phyloP scores from a whole-genome alignment of 495 filamentous ascomycete genomes.

The Recurvomyces mirabilis region DNA sequence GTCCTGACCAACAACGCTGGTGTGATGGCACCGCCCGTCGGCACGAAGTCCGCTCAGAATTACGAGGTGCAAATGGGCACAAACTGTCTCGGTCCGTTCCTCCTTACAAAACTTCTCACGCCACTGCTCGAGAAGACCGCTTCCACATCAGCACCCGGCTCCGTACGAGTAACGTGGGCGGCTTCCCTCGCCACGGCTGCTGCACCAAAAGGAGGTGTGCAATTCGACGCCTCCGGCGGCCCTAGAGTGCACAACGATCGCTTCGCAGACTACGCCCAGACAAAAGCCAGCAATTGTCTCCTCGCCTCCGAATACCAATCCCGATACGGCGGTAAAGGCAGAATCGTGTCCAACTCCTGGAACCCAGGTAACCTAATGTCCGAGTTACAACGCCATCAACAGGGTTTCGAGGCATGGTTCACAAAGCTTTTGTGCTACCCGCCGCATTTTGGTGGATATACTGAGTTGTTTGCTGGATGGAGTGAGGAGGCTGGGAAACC shows the following conservation, averaged over 20 bases:
- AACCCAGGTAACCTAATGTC: conserved; percentile 20
- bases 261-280: conserved; percentile 31
- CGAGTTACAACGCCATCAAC: conserved; percentile 9
- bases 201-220: conserved; percentile 10
- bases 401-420: conserved; percentile 6
- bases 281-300: conserved; percentile 35
- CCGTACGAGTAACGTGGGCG: conserved; percentile 36
- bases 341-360: conserved; percentile 18
- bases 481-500: conserved; percentile 13
- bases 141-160: conserved; percentile 6
- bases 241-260: conserved; percentile 7
- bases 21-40: conserved; percentile 34
- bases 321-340: neutral
- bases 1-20: conserved; percentile 40
- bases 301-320: conserved; percentile 22
- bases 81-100: conserved; percentile 39
- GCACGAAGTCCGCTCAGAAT: conserved; percentile 29
- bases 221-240: conserved; percentile 1
- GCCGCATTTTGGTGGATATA: conserved; percentile 24
- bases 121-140: conserved; percentile 36
- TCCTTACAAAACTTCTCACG: conserved; percentile 37
- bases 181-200: conserved; percentile 19
- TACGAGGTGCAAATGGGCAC: conserved; percentile 39
- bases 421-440: conserved; percentile 12
- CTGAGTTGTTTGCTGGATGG: conserved; percentile 28